A percentile compares a stretch with the other conserved stretches of the same genome.
Evolutionary conservation across 345 rosid genomes (phyloP).

Genomic region (Eucalyptus polyanthemos): DNA sequence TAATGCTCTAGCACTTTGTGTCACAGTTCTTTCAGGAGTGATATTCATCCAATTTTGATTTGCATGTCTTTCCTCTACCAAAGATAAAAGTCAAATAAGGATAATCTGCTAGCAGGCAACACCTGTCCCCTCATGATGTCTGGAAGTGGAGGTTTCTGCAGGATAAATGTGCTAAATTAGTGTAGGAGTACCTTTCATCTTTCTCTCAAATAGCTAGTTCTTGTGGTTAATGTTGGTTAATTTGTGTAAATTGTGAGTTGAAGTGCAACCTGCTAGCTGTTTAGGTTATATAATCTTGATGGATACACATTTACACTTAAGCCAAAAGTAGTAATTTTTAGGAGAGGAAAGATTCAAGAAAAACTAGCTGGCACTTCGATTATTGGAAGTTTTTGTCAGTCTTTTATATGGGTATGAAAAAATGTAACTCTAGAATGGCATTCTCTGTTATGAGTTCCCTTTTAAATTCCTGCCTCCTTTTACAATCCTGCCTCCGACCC

Average conservation of each 20-base stretch:
- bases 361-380: neutral
- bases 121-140: neutral
- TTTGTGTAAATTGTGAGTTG: neutral
- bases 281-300: neutral
- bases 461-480: neutral
- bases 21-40: neutral
- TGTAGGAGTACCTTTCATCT: neutral
- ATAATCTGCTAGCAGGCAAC: neutral
- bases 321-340: neutral
- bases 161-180: neutral
- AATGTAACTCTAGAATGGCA: neutral
- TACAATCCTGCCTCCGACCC: neutral
- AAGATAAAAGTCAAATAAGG: neutral
- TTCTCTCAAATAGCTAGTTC: neutral
- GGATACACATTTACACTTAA: neutral
- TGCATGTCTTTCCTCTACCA: neutral
- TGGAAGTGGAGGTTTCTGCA: neutral
- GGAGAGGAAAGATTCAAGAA: neutral
- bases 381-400: neutral
- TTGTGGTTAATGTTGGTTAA: neutral
- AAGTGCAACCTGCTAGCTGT: neutral
- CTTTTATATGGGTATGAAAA: neutral
- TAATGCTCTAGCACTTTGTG: neutral
- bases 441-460: neutral
- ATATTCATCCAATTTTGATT: neutral